Base-by-base conservation (phyloP, 257 asterid genomes). In the Solanum virginianum region DNA sequence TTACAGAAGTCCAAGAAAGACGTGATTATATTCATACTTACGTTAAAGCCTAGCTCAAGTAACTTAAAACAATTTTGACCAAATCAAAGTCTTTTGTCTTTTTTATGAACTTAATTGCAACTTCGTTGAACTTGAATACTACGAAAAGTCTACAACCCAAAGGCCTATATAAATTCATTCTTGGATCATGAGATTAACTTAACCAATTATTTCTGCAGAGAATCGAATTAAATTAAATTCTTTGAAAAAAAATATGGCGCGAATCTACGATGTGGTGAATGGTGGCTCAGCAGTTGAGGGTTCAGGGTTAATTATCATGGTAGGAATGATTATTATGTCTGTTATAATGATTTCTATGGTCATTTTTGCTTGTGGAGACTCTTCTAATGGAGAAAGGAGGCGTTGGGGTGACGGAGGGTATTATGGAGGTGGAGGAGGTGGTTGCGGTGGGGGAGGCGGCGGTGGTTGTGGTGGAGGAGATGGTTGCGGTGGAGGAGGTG, bases 311-410 rank as follows among this genome's bases (percentile, higher is more conserved):
- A 22, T 84, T 2, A n/a, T 81, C 47, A 71, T 87, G 71, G 13
- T 87, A 53, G 86, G 87, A 14, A 85, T 87, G 89, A 69, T 87
- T 24, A 57, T 85, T 6, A 81, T 87, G 82, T 87, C 88, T 53
- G 9, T 81, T 54, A 32, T 82, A 65, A 70, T 86, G 65, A 43
- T 86, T 5, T 88, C 88, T 59, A 72, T 86, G 86, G 26, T 83
- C 41, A 69, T 88, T 63, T 80, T 86, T 59, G 83, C 82, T 12
- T 88, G 90, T 41, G 88, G 39, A 1, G 88, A 85, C 5, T 14
- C 51, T 4, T 54, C 72, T 54, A 72, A 36, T 20, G 82, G n/a
- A 1, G 20, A 9, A 47, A 68, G 17, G 12, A 39, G 12, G 17
- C 53, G 68, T 53, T 15, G 13, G n/a, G 82, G 63, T 13, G 43